Evolutionary conservation across 1,139 yeast genomes (phyloP).

Genomic region (Blastobotrys proliferans): DNA sequence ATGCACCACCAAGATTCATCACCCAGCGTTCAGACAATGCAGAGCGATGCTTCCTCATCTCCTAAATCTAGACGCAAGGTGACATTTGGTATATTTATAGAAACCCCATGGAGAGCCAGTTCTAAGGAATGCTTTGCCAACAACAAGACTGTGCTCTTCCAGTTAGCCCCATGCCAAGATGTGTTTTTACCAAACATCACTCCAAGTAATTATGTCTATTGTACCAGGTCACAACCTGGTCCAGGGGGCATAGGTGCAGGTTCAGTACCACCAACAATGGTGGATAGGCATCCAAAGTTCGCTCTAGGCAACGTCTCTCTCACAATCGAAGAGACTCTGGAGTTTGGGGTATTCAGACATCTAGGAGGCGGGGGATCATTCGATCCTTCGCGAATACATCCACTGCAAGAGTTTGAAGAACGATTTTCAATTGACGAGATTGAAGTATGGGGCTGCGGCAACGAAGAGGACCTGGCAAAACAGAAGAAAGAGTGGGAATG

Average conservation of each 20-base stretch:
- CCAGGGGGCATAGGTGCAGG: conserved; percentile 81
- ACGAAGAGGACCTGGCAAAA: conserved; percentile 66
- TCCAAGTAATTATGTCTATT: conserved; percentile 32
- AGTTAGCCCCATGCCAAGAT: conserved; percentile 63
- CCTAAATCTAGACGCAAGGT: conserved; percentile 35
- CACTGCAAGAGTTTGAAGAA: conserved; percentile 55
- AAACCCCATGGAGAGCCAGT: conserved; percentile 73
- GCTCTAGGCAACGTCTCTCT: conserved; percentile 66
- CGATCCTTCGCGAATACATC: conserved; percentile 29
- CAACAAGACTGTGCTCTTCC: conserved; percentile 49
- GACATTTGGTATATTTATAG: conserved; percentile 57
- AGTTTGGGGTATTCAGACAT: conserved; percentile 76
- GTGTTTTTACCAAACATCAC: conserved; percentile 36
- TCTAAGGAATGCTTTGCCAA: conserved; percentile 73
- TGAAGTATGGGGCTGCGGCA: conserved; percentile 92
- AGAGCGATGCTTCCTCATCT: conserved; percentile 8
- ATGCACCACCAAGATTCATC: conserved; percentile 15
- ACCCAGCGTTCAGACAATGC: not conserved
- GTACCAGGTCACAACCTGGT: conserved; percentile 33
- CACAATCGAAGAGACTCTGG: conserved; percentile 72
- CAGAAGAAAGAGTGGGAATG: conserved; percentile 82
- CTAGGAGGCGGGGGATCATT: conserved; percentile 51
- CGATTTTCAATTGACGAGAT: conserved; percentile 67
- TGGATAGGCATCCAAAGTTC: conserved; percentile 17
- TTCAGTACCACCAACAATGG: conserved; percentile 34